Percentiles rank a stretch among this genome's conserved stretches.
Evolutionary conservation across 2,329 filamentous ascomycete species (phyloP).

Genomic region (Penicillium glabrum): DNA sequence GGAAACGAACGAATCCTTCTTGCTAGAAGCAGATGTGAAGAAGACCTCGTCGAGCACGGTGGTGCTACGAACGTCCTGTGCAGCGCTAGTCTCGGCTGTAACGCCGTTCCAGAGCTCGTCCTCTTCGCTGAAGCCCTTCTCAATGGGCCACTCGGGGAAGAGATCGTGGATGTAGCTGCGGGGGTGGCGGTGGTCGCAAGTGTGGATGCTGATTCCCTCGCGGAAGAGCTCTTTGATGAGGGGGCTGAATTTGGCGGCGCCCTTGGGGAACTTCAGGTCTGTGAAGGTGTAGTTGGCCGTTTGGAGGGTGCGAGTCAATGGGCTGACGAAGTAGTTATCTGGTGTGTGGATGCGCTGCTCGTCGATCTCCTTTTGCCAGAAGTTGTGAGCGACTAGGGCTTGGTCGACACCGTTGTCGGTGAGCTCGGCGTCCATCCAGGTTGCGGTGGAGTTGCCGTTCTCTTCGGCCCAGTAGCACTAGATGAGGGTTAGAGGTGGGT

Average conservation of each 20-base stretch:
- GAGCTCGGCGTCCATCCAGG: slow-evolving; percentile 59
- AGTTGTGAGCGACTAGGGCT: slow-evolving; percentile 43
- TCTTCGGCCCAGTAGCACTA: slow-evolving; percentile 59
- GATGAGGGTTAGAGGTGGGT: not conserved
- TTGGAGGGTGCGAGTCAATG: slow-evolving; percentile 56
- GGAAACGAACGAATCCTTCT: slow-evolving; percentile 49
- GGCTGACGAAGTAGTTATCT: slow-evolving; percentile 56
- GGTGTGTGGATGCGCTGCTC: slow-evolving; percentile 52
- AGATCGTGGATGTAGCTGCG: slow-evolving; percentile 47
- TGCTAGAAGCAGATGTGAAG: slow-evolving; percentile 21
- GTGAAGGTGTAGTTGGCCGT: slow-evolving; percentile 57
- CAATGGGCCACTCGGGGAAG: slow-evolving; percentile 53
- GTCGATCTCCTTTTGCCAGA: slow-evolving; percentile 52
- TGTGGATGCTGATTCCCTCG: slow-evolving; percentile 60
- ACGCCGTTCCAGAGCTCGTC: slow-evolving; percentile 56
- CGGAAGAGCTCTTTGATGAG: slow-evolving; percentile 58
- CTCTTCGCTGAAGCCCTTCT: slow-evolving; percentile 52
- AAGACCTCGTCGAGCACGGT: slow-evolving; percentile 55
- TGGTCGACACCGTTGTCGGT: slow-evolving; percentile 53
- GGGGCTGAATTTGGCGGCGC: slow-evolving; percentile 48
- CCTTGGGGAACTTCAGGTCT: slow-evolving; percentile 44
- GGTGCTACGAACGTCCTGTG: slow-evolving; percentile 47
- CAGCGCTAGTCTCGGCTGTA: slow-evolving; percentile 47
- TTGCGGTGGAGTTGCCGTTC: slow-evolving; percentile 54
- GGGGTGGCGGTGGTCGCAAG: slow-evolving; percentile 57